Conservation (phyloP, 345 rosid species). For the Linum usitatissimum region DNA sequence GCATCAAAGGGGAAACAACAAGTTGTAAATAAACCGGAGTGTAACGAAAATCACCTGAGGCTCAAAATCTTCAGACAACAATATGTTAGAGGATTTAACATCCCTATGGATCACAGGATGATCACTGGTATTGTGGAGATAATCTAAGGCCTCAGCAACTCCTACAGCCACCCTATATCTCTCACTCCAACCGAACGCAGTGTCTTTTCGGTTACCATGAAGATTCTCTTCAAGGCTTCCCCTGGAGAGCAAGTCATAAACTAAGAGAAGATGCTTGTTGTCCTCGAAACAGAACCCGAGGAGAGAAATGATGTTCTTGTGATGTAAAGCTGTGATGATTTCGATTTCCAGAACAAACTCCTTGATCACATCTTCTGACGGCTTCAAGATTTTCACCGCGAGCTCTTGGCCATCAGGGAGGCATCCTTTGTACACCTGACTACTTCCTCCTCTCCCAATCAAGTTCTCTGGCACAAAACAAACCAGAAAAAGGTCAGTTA, state of each 20-base stretch:
- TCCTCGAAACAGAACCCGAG: constrained; percentile 8
- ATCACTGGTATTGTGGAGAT: constrained; percentile 1
- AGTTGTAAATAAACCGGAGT: not conserved
- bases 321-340: constrained; percentile 9
- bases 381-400: constrained; percentile 8
- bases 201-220: constrained; percentile 34
- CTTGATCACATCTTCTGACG: constrained; percentile 5
- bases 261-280: constrained; percentile 1
- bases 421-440: constrained; percentile 7
- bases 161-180: constrained; percentile 9
- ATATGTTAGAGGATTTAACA: constrained; percentile 6
- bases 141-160: constrained; percentile 9
- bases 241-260: constrained; percentile 7
- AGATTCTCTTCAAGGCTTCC: constrained; percentile 12
- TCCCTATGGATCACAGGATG: constrained; percentile 9
- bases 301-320: constrained; percentile 9
- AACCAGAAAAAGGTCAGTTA: not conserved
- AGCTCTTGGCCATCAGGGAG: constrained; percentile 10
- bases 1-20: not conserved
- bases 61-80: constrained; percentile 3
- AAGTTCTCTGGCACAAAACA: constrained; percentile 2
- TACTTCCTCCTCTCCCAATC: constrained; percentile 8
- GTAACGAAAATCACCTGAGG: not conserved
- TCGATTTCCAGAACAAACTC: constrained; percentile 11
- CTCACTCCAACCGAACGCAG: constrained; percentile 35